Evolutionary conservation across 805 yeast species (phyloP).

Genomic region (Zygoascus ofunaensis): DNA sequence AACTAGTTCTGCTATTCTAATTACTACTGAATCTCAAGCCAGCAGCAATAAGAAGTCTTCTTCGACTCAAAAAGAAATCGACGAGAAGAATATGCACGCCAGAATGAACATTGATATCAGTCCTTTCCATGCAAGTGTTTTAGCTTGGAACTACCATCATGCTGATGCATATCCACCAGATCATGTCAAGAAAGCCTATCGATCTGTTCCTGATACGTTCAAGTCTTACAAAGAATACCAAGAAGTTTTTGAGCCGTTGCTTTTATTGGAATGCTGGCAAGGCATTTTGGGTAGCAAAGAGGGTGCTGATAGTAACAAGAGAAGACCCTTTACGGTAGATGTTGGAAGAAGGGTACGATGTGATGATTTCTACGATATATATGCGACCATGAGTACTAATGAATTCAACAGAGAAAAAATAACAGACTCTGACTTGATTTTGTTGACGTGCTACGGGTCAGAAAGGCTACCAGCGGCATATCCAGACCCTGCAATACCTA

Average conservation of each 20-base stretch:
- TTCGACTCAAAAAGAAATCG: slow-evolving; percentile 10
- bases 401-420: slow-evolving; percentile 44
- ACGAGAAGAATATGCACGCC: slow-evolving; percentile 44
- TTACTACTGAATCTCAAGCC: neutral
- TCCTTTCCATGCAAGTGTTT: slow-evolving; percentile 59
- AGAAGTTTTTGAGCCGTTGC: slow-evolving; percentile 63
- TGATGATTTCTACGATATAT: slow-evolving; percentile 82
- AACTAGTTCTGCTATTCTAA: slow-evolving; percentile 20
- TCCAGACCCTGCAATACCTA: slow-evolving; percentile 22
- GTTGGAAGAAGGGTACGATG: slow-evolving; percentile 76
- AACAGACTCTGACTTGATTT: slow-evolving; percentile 69
- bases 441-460: slow-evolving; percentile 46
- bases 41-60: neutral
- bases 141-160: slow-evolving; percentile 68
- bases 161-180: slow-evolving; percentile 43
- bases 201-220: slow-evolving; percentile 48
- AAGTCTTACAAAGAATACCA: slow-evolving; percentile 55
- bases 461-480: slow-evolving; percentile 16
- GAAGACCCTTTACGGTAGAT: slow-evolving; percentile 54
- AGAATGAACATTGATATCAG: slow-evolving; percentile 70
- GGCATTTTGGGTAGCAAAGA: slow-evolving; percentile 66
- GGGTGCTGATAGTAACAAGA: slow-evolving; percentile 38
- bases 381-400: slow-evolving; percentile 54
- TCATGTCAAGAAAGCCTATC: slow-evolving; percentile 28
- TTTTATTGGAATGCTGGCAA: slow-evolving; percentile 91